Evolutionary conservation across 352 stramenopile genomes (phyloP).

Genomic region (Phytophthora megakarya): DNA sequence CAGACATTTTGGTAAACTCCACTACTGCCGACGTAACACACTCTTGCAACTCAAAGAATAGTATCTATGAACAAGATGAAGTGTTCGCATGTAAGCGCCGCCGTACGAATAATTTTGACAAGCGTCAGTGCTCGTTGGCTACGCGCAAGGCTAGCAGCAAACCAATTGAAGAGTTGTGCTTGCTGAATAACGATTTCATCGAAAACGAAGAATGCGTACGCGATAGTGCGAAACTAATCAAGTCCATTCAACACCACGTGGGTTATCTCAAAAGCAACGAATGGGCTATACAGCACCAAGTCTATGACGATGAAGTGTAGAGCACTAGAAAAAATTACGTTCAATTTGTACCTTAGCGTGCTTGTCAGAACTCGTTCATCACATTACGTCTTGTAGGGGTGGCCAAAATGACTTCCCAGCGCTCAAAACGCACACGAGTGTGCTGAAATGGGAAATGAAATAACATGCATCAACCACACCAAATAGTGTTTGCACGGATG

Average conservation of each 20-base stretch:
- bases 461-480: conserved; percentile 3
- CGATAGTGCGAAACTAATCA: conserved; percentile 33
- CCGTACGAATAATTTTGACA: conserved; percentile 23
- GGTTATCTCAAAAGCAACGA: conserved; percentile 61
- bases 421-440: not conserved
- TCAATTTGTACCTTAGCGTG: conserved; percentile 13
- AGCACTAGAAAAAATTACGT: conserved; percentile 17
- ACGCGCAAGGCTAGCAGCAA: not conserved
- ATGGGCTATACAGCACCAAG: conserved; percentile 64
- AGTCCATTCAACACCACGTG: conserved; percentile 40
- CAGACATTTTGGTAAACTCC: conserved; percentile 38
- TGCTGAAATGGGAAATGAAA: not conserved
- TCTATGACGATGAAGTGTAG: conserved; percentile 88
- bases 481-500: not conserved
- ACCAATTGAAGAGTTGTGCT: conserved; percentile 55
- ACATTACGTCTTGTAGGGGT: not conserved
- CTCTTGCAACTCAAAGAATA: not conserved
- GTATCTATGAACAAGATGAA: conserved; percentile 3
- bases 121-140: conserved; percentile 3
- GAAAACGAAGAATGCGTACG: conserved; percentile 20
- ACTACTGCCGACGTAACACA: not conserved
- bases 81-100: conserved; percentile 34
- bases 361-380: conserved; percentile 11
- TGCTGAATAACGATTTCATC: conserved; percentile 80
- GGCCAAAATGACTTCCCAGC: conserved; percentile 6